Conservation (phyloP, 2,329 filamentous ascomycete species). For the Arthroderma uncinatum region DNA sequence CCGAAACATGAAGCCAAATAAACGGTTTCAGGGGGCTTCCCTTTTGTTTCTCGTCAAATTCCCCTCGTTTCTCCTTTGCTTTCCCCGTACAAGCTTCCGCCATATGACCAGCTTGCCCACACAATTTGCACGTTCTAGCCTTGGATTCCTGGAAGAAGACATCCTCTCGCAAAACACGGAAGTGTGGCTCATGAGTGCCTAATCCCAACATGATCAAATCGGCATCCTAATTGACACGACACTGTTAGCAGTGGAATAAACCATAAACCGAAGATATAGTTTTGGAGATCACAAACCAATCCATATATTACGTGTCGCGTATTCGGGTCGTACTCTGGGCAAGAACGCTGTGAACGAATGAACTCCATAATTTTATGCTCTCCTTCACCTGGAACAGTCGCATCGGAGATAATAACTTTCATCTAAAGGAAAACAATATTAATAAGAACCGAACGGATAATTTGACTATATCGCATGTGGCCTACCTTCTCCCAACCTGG, state of each 20-base stretch:
- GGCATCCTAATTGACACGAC: constrained; percentile 49
- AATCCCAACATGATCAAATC: constrained; percentile 98
- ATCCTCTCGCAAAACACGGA: constrained; percentile 90
- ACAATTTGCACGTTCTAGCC: constrained; percentile 70
- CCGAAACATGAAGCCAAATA: constrained; percentile 92
- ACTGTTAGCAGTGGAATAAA: constrained; percentile 20
- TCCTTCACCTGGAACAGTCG: constrained; percentile 92
- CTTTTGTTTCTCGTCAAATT: constrained; percentile 72
- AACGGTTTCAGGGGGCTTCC: constrained; percentile 70
- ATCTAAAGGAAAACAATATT: constrained; percentile 36
- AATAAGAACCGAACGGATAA: constrained; percentile 14
- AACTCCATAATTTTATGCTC: constrained; percentile 99
- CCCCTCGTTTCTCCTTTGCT: constrained; percentile 63
- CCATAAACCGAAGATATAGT: neutral
- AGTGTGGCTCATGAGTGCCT: constrained; percentile 93
- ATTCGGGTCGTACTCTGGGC: constrained; percentile 86
- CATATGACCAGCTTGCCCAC: constrained; percentile 85
- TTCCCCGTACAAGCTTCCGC: constrained; percentile 73
- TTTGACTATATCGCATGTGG: neutral
- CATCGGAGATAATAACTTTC: constrained; percentile 97
- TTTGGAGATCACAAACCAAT: constrained; percentile 38
- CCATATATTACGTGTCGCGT: constrained; percentile 97
- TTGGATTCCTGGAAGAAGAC: constrained; percentile 88
- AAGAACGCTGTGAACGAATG: constrained; percentile 81
- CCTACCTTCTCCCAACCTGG: constrained; percentile 73